Evolutionary conservation across 1,139 yeast species (phyloP).

Genomic region (Lodderomyces theae): DNA sequence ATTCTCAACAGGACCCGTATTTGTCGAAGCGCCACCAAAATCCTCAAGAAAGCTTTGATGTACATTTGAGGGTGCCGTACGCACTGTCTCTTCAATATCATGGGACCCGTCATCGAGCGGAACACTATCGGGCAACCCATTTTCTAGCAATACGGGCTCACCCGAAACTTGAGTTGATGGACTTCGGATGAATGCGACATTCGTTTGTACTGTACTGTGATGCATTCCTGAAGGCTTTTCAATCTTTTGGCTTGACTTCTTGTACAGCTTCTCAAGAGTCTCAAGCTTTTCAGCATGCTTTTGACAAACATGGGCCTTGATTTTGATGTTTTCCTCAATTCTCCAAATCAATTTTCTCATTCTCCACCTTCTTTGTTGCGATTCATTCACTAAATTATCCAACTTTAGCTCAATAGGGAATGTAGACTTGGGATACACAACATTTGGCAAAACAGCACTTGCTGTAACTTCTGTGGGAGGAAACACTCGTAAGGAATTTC

Average conservation of each 20-base stretch:
- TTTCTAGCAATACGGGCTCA: slow-evolving; percentile 2
- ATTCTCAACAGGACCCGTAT: not conserved
- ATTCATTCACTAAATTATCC: slow-evolving; percentile 64
- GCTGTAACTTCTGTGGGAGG: slow-evolving; percentile 95
- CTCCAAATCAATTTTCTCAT: slow-evolving; percentile 89
- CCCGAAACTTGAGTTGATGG: slow-evolving; percentile 10
- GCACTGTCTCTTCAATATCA: slow-evolving; percentile 13
- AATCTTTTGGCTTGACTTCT: slow-evolving; percentile 22
- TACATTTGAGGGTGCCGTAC: slow-evolving; percentile 26
- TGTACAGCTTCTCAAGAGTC: slow-evolving; percentile 41
- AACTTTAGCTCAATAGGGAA: slow-evolving; percentile 80
- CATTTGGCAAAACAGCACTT: slow-evolving; percentile 82
- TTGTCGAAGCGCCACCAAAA: slow-evolving; percentile 15
- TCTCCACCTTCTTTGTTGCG: slow-evolving; percentile 74
- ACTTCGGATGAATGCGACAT: slow-evolving; percentile 17
- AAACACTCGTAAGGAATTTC: slow-evolving; percentile 83
- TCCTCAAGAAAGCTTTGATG: slow-evolving; percentile 31
- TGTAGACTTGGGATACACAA: slow-evolving; percentile 80
- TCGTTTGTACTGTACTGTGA: slow-evolving; percentile 41
- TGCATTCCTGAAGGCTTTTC: slow-evolving; percentile 25
- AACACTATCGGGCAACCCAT: slow-evolving; percentile 8
- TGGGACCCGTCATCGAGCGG: slow-evolving; percentile 8
- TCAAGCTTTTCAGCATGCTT: slow-evolving; percentile 51
- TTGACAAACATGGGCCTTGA: slow-evolving; percentile 57
- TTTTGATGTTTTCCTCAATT: slow-evolving; percentile 75